Percentiles rank a stretch among this genome's conserved stretches.
Conservation (phyloP, 2,329 filamentous ascomycete genomes). For the Davidsoniella australis region DNA sequence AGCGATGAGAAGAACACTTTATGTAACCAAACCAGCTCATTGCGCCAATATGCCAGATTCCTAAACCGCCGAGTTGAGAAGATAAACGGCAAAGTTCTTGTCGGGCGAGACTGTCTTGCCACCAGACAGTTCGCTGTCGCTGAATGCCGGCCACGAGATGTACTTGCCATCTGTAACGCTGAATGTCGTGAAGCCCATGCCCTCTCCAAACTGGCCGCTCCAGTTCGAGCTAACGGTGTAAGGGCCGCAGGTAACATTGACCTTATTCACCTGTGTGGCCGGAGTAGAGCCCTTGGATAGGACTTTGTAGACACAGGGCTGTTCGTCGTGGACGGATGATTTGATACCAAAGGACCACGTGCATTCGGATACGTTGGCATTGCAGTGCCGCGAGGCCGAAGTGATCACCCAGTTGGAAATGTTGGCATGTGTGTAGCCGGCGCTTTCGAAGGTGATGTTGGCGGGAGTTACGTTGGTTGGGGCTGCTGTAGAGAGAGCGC, state of each 20-base stretch:
- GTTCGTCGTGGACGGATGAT: conserved; percentile 18
- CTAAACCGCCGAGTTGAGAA: neutral
- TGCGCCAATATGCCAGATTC: neutral
- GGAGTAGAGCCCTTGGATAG: conserved; percentile 19
- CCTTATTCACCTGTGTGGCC: neutral
- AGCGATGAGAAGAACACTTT: too few species aligned
- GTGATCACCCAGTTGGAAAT: conserved; percentile 26
- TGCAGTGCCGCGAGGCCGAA: conserved; percentile 25
- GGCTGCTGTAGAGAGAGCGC: neutral
- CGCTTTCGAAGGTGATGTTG: neutral
- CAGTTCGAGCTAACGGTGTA: conserved; percentile 37
- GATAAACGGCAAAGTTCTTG: conserved; percentile 1
- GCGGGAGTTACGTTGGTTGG: neutral
- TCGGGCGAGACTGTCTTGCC: conserved; percentile 7
- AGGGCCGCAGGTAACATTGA: conserved; percentile 24
- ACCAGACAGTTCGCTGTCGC: conserved; percentile 28
- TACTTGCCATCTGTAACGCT: conserved; percentile 29
- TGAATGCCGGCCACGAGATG: conserved; percentile 37
- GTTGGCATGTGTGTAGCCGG: conserved; percentile 14
- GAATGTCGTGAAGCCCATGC: conserved; percentile 36
- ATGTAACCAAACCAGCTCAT: too few species aligned
- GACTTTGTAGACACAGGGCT: neutral
- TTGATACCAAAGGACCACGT: conserved; percentile 28
- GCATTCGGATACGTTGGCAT: conserved; percentile 23
- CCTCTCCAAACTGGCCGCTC: conserved; percentile 36